Base-by-base conservation (phyloP, 805 yeast genomes). In the Candida anglica region DNA sequence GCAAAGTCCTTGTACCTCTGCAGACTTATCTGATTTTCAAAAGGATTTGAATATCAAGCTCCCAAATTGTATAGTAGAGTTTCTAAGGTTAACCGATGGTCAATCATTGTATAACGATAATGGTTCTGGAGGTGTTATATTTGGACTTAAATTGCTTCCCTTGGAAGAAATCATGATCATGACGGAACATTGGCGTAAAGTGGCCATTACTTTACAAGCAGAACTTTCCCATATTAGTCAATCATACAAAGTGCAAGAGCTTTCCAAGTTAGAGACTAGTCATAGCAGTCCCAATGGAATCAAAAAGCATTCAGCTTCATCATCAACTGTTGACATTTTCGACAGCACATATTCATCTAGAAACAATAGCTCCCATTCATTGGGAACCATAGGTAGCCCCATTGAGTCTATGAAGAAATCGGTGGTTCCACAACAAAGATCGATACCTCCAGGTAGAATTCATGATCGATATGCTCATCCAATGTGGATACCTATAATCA, bases 401-500 rank as follows among this genome's bases (percentile, higher is more conserved):
- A 15, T 17, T 6, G n/a, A 6, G 4, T 9, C 15, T 15, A 9
- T 13, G 5, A 36, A 19, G 24, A n/a, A 23, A 27, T 23, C 27
- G 16, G 23, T 25, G 13, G 57, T 50, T 43, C 64, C 54, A 81
- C 82, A 34, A 3, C 73, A 66, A 60, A 71, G 70, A 38, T 80
- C 93, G 0, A 69, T 86, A 11, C 98, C 98, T 6, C 84, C 84
- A 14, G 81, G 79, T 5, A 64, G 79, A 9, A 67, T 88, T 28
- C 84, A 85, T 53, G 71, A 75, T 6, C 77, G 79, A 5, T 93
- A 87, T 58, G 91, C 96, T n/a, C 86, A 86, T 56, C 79, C 86
- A 3, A 77, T 75, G 48, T 91, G 98, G 98, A 79, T 91, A 39
- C 98, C 98, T 3, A 59, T 91, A 33, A 77, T 86, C 24, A 86